phyloP scores from a whole-genome alignment of 257 asterid genomes.

The Dorcoceras hygrometricum region DNA sequence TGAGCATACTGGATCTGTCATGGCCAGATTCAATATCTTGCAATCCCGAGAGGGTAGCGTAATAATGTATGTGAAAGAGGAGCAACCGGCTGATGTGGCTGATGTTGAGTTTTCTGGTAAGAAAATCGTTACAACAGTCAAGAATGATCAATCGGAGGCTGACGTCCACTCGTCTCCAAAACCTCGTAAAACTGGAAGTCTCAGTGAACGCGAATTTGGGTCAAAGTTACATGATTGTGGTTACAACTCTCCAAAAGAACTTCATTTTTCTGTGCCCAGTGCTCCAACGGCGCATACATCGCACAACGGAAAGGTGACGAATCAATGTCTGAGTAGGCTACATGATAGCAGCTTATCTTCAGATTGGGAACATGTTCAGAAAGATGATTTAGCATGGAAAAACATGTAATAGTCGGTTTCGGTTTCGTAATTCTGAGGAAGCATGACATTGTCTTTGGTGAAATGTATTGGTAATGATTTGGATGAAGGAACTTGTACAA shows the following conservation, averaged over 20 bases:
- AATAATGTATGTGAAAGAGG: slow-evolving; percentile 2
- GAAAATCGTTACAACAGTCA: slow-evolving; percentile 19
- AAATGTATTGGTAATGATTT: too few species aligned
- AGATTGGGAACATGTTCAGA: slow-evolving; percentile 87
- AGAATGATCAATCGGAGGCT: slow-evolving; percentile 22
- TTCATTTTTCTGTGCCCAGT: slow-evolving; percentile 31
- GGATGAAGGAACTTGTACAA: background rate
- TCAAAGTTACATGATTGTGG: slow-evolving; percentile 30
- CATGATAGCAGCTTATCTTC: slow-evolving; percentile 56
- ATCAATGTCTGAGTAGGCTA: slow-evolving; percentile 35
- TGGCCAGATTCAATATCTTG: slow-evolving; percentile 46
- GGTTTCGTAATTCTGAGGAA: background rate
- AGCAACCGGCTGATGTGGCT: slow-evolving; percentile 18
- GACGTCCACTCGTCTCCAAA: slow-evolving; percentile 23
- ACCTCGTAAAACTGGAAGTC: slow-evolving; percentile 29
- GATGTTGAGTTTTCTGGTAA: slow-evolving; percentile 24
- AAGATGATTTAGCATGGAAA: slow-evolving; percentile 62
- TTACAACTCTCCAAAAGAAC: slow-evolving; percentile 36
- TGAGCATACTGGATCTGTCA: slow-evolving; percentile 21
- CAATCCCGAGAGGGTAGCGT: slow-evolving; percentile 35
- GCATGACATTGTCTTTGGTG: background rate
- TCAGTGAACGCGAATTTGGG: slow-evolving; percentile 25
- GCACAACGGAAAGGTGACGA: slow-evolving; percentile 25
- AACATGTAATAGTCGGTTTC: background rate
- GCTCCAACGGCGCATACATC: slow-evolving; percentile 33